Conservation (phyloP, 768 basidiomycete genomes). For the Lactarius quietus region DNA sequence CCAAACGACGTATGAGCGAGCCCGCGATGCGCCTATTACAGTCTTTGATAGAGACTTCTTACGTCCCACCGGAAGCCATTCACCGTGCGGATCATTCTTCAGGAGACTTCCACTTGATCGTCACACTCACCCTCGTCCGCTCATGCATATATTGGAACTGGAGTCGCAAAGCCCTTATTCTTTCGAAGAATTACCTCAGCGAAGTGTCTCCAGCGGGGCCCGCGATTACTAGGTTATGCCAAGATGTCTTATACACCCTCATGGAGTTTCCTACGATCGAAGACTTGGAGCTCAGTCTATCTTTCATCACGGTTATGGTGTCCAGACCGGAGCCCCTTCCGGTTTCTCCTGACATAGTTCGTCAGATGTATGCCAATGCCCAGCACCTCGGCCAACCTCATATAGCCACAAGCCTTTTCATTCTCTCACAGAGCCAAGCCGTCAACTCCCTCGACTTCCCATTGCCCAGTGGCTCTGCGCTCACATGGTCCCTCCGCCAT, state of each 20-base stretch:
- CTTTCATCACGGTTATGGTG: slow-evolving; percentile 42
- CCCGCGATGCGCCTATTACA: slow-evolving; percentile 48
- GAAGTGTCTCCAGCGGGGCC: slow-evolving; percentile 28
- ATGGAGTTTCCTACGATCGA: slow-evolving; percentile 21
- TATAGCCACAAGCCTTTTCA: slow-evolving; percentile 47
- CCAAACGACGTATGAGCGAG: slow-evolving; percentile 34
- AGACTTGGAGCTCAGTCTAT: slow-evolving; percentile 40
- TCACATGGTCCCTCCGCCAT: slow-evolving; percentile 53
- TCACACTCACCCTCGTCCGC: slow-evolving; percentile 47
- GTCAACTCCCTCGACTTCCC: slow-evolving; percentile 44
- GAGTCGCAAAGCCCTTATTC: slow-evolving; percentile 40
- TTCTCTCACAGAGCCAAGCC: slow-evolving; percentile 38
- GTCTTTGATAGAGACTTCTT: slow-evolving; percentile 41
- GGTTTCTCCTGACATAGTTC: slow-evolving; percentile 44
- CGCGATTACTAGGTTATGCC: slow-evolving; percentile 36
- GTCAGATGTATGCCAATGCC: slow-evolving; percentile 30
- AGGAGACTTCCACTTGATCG: slow-evolving; percentile 44
- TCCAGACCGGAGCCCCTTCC: slow-evolving; percentile 30
- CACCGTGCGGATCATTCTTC: slow-evolving; percentile 36
- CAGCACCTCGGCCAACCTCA: slow-evolving; percentile 24
- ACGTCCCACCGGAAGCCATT: slow-evolving; percentile 48
- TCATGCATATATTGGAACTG: slow-evolving; percentile 56
- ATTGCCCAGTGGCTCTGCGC: slow-evolving; percentile 43
- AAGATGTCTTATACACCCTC: slow-evolving; percentile 38
- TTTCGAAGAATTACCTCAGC: slow-evolving; percentile 36